A percentile compares a stretch with the other conserved stretches of the same genome.
Evolutionary conservation across 2,329 filamentous ascomycete species (phyloP).

Genomic region (Dothiorella sarmentorum): DNA sequence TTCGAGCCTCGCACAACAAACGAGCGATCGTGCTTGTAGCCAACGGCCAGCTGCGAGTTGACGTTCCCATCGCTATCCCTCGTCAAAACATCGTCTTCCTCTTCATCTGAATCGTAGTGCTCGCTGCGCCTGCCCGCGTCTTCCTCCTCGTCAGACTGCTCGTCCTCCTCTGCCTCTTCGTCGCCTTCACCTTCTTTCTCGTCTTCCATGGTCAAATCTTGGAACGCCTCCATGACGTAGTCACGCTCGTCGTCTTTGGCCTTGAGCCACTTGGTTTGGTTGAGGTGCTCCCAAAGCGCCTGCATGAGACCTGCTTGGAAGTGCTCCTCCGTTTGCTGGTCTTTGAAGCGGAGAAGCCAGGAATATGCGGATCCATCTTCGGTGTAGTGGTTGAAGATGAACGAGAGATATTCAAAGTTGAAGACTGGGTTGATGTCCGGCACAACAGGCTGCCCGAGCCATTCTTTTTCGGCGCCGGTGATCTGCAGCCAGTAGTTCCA

Average conservation of each 20-base stretch:
- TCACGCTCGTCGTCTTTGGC: slow-evolving; percentile 88
- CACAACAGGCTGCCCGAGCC: slow-evolving; percentile 80
- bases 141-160: slow-evolving; percentile 53
- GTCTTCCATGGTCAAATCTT: slow-evolving; percentile 90
- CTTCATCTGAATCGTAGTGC: slow-evolving; percentile 71
- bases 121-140: slow-evolving; percentile 67
- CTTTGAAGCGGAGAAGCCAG: slow-evolving; percentile 89
- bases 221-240: slow-evolving; percentile 93
- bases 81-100: slow-evolving; percentile 70
- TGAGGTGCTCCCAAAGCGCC: slow-evolving; percentile 93
- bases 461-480: slow-evolving; percentile 69
- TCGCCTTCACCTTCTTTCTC: slow-evolving; percentile 54
- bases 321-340: slow-evolving; percentile 72
- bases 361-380: slow-evolving; percentile 88
- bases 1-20: slow-evolving; percentile 97
- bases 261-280: slow-evolving; percentile 91
- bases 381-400: slow-evolving; percentile 97
- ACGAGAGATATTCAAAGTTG: slow-evolving; percentile 98
- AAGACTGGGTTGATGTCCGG: slow-evolving; percentile 97
- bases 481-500: slow-evolving; percentile 98
- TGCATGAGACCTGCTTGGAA: slow-evolving; percentile 96
- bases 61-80: slow-evolving; percentile 72
- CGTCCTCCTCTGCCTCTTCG: slow-evolving; percentile 47
- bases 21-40: slow-evolving; percentile 93
- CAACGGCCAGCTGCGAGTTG: slow-evolving; percentile 92